A percentile compares a stretch with the other conserved stretches of the same genome.
Conservation (phyloP, 257 asterid species). For the Solanum bulbocastanum region DNA sequence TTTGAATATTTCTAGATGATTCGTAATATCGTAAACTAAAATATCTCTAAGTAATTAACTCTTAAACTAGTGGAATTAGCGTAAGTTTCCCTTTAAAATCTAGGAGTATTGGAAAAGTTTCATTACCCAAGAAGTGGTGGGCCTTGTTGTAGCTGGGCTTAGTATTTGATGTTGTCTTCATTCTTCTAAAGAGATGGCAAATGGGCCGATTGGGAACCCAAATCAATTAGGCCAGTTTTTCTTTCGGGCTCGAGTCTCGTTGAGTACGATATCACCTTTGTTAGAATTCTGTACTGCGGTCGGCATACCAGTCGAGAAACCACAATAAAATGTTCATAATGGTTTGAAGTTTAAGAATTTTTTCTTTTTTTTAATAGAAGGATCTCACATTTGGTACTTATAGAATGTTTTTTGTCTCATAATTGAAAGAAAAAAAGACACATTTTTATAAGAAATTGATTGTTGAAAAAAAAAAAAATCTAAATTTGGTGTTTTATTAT, state of each 20-base stretch:
- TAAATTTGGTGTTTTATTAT: background rate
- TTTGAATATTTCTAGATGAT: too few relatives aligned
- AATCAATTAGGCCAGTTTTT: background rate
- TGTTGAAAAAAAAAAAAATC: background rate
- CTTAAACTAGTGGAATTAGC: too few relatives aligned
- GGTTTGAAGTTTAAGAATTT: background rate
- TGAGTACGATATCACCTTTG: background rate
- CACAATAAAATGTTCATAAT: background rate
- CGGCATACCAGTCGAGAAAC: too few relatives aligned
- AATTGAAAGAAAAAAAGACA: background rate
- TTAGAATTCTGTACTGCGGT: too few relatives aligned
- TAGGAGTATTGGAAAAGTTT: background rate
- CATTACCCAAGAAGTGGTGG: background rate
- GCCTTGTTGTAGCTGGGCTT: background rate
- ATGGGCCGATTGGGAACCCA: background rate
- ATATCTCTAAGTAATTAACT: background rate
- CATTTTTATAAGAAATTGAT: background rate
- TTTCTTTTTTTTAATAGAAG: background rate
- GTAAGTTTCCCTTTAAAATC: background rate
- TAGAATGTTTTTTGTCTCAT: background rate
- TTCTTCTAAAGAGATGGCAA: background rate
- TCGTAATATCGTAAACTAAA: background rate
- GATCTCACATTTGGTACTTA: background rate
- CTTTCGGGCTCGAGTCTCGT: background rate
- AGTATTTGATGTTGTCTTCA: background rate